Base-by-base conservation (phyloP, 2,329 filamentous ascomycete genomes). In the Venturiaceae sp. region DNA sequence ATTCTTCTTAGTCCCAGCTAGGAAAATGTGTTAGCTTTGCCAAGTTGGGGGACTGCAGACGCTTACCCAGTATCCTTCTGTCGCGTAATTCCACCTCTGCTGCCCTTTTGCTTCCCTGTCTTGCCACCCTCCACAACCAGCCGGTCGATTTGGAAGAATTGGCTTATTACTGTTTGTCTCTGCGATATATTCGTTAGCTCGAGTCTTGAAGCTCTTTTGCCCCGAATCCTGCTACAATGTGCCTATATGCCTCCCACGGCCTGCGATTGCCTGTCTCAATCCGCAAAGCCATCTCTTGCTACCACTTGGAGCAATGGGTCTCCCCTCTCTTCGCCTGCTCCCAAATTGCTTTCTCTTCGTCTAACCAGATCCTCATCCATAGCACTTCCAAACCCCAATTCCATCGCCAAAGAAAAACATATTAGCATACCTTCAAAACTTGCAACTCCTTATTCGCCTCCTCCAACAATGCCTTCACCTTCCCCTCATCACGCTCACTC, bases 151-250 rank as follows among this genome's bases (percentile, higher is more conserved):
- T 96, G 88, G 77, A 90, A 97, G 75, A 97, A 97, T 71, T 95
- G 89, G 70, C 91, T 95, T 68, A 99, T 84, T 55, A 94, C 82
- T 11, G 92, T 95, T 87, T 97, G 94, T 71, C 94, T 86, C 94
- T 97, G 77, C 66, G 32, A 33, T 26, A 14, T n/a, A 44, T 9
- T 55, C 13, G 69, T 81, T 62, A 81, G 74, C 66, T 28, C 47
- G 13, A 9, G n/a, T 19, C 33, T 23, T 4, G n/a, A n/a, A n/a
- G n/a, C n/a, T n/a, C n/a, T n/a, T n/a, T n/a, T n/a, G n/a, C n/a
- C n/a, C n/a, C n/a, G n/a, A 33, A n/a, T 55, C 68, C 58, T 33
- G 58, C 33, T 9, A 23, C 7, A 23, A 32, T 23, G 11, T 47
- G n/a, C 19, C 52, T 5, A n/a, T 11, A 16, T 39, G 26, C 44